Conservation (phyloP, 495 filamentous ascomycete species). For the Neurospora tetraspora region DNA sequence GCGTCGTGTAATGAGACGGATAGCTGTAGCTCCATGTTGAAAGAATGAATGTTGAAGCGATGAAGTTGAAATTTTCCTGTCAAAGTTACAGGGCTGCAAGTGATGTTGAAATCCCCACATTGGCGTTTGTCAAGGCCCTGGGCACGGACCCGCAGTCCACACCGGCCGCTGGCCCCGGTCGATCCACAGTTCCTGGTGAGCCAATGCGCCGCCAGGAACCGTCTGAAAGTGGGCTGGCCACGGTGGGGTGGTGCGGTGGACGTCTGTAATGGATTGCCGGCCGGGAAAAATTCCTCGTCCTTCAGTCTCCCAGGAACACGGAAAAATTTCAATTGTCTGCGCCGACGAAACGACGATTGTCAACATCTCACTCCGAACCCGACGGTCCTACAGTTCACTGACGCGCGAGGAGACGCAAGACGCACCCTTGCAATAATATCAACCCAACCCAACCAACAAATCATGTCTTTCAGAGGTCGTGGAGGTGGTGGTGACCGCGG, state of each 20-base stretch:
- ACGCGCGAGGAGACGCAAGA: background rate
- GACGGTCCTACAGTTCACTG: background rate
- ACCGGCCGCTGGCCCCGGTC: background rate
- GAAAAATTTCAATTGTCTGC: background rate
- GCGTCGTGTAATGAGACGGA: background rate
- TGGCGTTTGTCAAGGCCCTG: background rate
- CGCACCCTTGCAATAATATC: background rate
- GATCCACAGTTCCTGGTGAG: background rate
- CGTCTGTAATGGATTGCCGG: background rate
- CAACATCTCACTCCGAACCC: background rate
- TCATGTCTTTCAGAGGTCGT: background rate
- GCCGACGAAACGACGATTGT: background rate
- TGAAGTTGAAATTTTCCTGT: no score
- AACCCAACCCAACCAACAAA: background rate
- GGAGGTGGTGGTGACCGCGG: background rate
- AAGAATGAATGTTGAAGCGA: background rate
- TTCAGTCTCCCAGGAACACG: background rate
- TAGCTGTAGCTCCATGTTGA: background rate
- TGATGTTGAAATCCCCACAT: background rate
- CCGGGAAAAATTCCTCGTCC: background rate
- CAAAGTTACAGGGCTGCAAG: no score
- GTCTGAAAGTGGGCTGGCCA: background rate
- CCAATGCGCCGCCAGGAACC: background rate
- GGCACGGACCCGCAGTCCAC: background rate
- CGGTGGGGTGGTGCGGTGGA: background rate